Conservation (phyloP, 1,284 basidiomycete genomes). For the Acaromyces ingoldii region DNA sequence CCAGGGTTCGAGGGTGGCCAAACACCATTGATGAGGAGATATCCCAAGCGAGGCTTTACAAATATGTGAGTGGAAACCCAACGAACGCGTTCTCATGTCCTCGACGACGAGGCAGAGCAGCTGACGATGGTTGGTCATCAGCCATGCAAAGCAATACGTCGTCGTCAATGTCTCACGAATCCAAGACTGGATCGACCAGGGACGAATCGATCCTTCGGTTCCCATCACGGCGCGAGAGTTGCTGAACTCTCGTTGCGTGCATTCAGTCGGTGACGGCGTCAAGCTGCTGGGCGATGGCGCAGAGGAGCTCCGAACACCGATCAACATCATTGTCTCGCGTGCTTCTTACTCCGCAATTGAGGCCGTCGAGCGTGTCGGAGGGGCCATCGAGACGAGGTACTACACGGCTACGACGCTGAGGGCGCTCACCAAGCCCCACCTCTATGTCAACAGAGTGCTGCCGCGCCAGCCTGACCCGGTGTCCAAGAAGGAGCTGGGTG, state of each 20-base stretch:
- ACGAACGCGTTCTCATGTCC: not conserved
- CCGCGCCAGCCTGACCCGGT: conserved; percentile 39
- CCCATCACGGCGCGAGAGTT: conserved; percentile 87
- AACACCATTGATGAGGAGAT: conserved; percentile 82
- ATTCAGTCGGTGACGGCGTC: conserved; percentile 80
- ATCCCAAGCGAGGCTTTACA: conserved; percentile 89
- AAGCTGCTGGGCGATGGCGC: conserved; percentile 82
- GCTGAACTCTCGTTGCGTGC: conserved; percentile 76
- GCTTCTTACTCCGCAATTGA: conserved; percentile 80
- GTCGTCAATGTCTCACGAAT: conserved; percentile 81
- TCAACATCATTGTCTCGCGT: conserved; percentile 77
- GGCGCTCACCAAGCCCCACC: conserved; percentile 65
- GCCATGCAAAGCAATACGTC: conserved; percentile 61
- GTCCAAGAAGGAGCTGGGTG: conserved; percentile 36
- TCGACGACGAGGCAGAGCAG: too few species aligned
- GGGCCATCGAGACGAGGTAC: conserved; percentile 81
- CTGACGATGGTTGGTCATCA: too few species aligned
- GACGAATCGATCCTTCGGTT: conserved; percentile 68
- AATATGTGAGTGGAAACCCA: conserved; percentile 67
- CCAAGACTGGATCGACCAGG: conserved; percentile 84
- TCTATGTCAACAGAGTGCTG: conserved; percentile 32
- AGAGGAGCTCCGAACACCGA: conserved; percentile 64
- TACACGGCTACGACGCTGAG: conserved; percentile 81
- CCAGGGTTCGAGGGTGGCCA: conserved; percentile 88
- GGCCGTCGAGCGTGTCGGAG: conserved; percentile 75